A percentile compares a stretch with the other conserved stretches of the same genome.
phyloP scores from a whole-genome alignment of 768 basidiomycete species.

The Inosperma sp. region DNA sequence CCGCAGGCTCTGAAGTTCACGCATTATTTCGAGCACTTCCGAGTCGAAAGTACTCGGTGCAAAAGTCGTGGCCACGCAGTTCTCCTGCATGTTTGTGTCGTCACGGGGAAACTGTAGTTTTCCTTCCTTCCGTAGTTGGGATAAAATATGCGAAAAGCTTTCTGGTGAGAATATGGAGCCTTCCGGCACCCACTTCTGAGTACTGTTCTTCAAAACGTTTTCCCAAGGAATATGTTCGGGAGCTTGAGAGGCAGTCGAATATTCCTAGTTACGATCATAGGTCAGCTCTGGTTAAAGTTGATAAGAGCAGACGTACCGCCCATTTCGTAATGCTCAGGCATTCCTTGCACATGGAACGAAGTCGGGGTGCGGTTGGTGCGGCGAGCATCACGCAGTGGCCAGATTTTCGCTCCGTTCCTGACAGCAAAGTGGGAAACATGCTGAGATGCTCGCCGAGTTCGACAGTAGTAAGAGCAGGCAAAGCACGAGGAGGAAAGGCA shows the following conservation, averaged over 20 bases:
- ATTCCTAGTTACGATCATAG: slow-evolving; percentile 18
- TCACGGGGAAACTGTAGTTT: neutral
- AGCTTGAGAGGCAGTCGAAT: slow-evolving; percentile 24
- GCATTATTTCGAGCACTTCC: slow-evolving; percentile 39
- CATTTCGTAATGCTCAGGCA: slow-evolving; percentile 37
- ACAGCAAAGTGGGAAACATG: slow-evolving; percentile 22
- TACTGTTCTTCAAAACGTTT: slow-evolving; percentile 15
- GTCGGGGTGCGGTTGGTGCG: slow-evolving; percentile 36
- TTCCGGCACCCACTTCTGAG: slow-evolving; percentile 35
- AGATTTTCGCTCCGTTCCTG: neutral
- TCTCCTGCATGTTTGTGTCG: neutral
- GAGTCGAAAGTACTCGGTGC: slow-evolving; percentile 27
- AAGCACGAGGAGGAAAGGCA: slow-evolving; percentile 26
- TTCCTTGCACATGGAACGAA: slow-evolving; percentile 36
- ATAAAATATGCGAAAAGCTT: slow-evolving; percentile 22
- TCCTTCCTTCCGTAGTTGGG: slow-evolving; percentile 6
- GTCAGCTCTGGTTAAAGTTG: slow-evolving; percentile 4
- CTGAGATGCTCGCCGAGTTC: slow-evolving; percentile 29
- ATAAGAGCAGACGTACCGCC: slow-evolving; percentile 30
- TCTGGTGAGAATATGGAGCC: slow-evolving; percentile 36
- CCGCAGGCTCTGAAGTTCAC: slow-evolving; percentile 27
- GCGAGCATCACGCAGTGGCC: slow-evolving; percentile 22
- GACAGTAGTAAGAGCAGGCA: slow-evolving; percentile 24
- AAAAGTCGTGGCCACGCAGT: neutral
- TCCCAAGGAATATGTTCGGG: slow-evolving; percentile 42